phyloP scores from a whole-genome alignment of 805 yeast species.

The Saturnispora mendoncae region DNA sequence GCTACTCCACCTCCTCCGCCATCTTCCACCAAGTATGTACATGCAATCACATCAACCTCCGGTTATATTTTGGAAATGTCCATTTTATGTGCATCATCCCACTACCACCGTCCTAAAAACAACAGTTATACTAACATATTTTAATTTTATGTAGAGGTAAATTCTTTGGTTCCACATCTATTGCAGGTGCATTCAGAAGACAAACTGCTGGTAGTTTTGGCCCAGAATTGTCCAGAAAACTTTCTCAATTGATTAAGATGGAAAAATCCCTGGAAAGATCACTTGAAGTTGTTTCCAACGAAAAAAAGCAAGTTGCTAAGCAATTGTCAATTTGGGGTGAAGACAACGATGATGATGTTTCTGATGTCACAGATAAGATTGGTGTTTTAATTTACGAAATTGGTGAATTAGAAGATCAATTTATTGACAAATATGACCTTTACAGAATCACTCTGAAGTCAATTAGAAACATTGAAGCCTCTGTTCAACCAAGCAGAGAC shows the following conservation, averaged over 20 bases:
- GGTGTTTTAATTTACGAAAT: constrained; percentile 93
- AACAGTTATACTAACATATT: constrained; percentile 1
- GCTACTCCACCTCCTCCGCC: constrained; percentile 96
- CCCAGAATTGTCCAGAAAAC: constrained; percentile 88
- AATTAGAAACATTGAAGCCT: constrained; percentile 91
- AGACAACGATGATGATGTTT: constrained; percentile 93
- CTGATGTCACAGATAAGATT: constrained; percentile 93
- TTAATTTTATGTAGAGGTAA: constrained; percentile 34
- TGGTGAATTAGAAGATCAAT: constrained; percentile 97
- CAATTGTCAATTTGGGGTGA: constrained; percentile 98
- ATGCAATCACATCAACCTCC: too few relatives aligned
- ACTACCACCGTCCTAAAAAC: too few relatives aligned
- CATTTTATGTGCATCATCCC: constrained; percentile 1
- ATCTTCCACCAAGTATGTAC: constrained; percentile 53
- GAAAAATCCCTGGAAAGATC: constrained; percentile 95
- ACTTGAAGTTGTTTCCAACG: constrained; percentile 85
- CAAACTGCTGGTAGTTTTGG: constrained; percentile 87
- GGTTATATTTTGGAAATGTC: neutral
- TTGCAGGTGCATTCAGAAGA: constrained; percentile 65
- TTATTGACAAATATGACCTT: constrained; percentile 96
- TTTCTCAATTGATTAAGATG: constrained; percentile 86
- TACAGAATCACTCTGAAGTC: constrained; percentile 93
- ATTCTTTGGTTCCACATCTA: constrained; percentile 68
- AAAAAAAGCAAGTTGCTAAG: constrained; percentile 93
- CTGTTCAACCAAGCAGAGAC: constrained; percentile 97